A percentile compares a stretch with the other conserved stretches of the same genome.
phyloP scores from a whole-genome alignment of 2,329 filamentous ascomycete genomes.

The Magnaporthiopsis poae region DNA sequence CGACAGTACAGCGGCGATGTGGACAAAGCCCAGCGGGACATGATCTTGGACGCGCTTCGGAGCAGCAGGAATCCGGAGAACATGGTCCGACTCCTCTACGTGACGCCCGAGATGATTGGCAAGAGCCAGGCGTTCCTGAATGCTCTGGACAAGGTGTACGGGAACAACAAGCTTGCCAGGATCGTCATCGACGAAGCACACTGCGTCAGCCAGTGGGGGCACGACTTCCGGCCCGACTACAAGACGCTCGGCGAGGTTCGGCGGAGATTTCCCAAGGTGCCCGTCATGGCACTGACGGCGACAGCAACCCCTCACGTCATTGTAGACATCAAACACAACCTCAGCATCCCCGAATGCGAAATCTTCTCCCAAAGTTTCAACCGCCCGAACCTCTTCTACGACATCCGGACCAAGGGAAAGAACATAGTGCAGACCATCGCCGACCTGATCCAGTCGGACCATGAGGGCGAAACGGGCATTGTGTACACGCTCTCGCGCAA shows the following conservation, averaged over 20 bases:
- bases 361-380: constrained; percentile 92
- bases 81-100: constrained; percentile 77
- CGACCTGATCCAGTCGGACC: constrained; percentile 59
- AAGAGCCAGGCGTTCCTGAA: constrained; percentile 63
- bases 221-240: constrained; percentile 95
- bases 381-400: constrained; percentile 84
- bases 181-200: constrained; percentile 98
- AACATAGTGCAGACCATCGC: constrained; percentile 45
- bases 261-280: constrained; percentile 62
- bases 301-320: constrained; percentile 92
- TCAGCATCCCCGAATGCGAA: constrained; percentile 70
- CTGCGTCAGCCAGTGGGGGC: constrained; percentile 97
- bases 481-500: constrained; percentile 85
- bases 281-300: constrained; percentile 88
- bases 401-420: constrained; percentile 64
- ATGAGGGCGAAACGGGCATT: constrained; percentile 69
- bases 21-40: constrained; percentile 47
- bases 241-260: constrained; percentile 72
- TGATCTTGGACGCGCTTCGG: constrained; percentile 56
- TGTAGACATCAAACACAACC: constrained; percentile 79
- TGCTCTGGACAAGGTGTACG: constrained; percentile 58
- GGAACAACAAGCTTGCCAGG: constrained; percentile 64
- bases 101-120: constrained; percentile 93
- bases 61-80: constrained; percentile 55
- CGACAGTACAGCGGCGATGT: constrained; percentile 74